These are phyloP conservation scores for Coniferiporia sulphurascens DNA, from an alignment of 1,284 basidiomycete species.

Conservation along the genomic window DNA sequence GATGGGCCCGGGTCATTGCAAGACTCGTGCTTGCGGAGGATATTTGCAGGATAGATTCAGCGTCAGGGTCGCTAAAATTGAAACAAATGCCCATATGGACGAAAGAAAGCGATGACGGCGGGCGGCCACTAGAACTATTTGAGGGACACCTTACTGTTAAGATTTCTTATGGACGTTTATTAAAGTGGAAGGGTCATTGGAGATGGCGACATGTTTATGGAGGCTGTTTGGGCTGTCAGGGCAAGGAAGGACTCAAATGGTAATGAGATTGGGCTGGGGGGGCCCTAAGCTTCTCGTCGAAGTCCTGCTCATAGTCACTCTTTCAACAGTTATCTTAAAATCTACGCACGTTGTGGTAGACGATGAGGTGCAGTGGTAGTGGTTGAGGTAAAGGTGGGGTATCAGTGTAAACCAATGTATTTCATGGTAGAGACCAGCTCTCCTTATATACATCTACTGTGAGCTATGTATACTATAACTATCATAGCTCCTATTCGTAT, in stretches of 20 bases:
- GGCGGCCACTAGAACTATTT: neutral
- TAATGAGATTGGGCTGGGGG: conserved; percentile 30
- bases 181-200: conserved; percentile 30
- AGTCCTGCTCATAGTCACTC: too few relatives aligned
- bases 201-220: conserved; percentile 27
- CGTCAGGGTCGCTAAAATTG: neutral
- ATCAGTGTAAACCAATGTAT: too few relatives aligned
- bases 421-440: too few relatives aligned
- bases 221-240: conserved; percentile 36
- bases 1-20: neutral
- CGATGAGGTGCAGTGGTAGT: too few relatives aligned
- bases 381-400: too few relatives aligned
- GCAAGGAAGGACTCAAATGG: conserved; percentile 31
- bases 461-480: too few relatives aligned
- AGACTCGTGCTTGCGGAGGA: neutral
- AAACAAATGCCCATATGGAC: neutral
- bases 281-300: neutral
- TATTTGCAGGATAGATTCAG: neutral
- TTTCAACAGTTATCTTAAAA: too few relatives aligned
- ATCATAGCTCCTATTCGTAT: too few relatives aligned
- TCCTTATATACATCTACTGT: too few relatives aligned
- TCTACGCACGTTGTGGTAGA: too few relatives aligned
- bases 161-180: neutral
- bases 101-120: neutral
- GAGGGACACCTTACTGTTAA: neutral